phyloP scores from a whole-genome alignment of 2,329 filamentous ascomycete species.

The Penicillium janthinellum region DNA sequence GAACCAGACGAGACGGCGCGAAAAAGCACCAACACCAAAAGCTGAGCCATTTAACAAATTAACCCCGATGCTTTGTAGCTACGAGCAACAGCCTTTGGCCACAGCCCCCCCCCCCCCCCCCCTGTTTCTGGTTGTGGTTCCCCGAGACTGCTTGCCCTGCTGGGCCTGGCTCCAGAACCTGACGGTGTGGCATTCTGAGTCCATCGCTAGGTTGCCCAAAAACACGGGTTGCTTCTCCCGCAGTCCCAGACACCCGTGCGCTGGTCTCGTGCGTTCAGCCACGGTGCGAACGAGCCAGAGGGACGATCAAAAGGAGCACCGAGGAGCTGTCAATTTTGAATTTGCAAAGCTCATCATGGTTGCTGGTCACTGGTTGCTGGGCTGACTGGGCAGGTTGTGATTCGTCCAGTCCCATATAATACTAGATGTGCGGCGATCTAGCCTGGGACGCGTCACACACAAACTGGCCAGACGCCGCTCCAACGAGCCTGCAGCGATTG shows the following conservation, averaged over 20 bases:
- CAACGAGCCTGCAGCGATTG: not conserved
- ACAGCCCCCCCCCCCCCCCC: not conserved
- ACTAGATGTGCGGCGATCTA: not conserved
- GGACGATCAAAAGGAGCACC: not conserved
- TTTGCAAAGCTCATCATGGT: not conserved
- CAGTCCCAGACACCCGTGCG: slow-evolving; percentile 20
- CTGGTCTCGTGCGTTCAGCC: slow-evolving; percentile 25
- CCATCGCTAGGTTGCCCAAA: not conserved
- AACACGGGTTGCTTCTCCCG: slow-evolving; percentile 17
- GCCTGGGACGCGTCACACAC: not conserved
- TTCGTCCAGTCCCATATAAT: not conserved
- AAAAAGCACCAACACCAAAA: slow-evolving; percentile 4
- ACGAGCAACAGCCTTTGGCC: too few species aligned
- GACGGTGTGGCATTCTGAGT: not conserved
- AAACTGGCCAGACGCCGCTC: not conserved
- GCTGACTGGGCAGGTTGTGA: slow-evolving; percentile 1
- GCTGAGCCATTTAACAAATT: not conserved
- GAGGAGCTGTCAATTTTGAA: not conserved
- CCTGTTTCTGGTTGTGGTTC: not conserved
- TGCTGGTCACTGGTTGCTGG: not conserved
- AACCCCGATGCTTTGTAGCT: not conserved
- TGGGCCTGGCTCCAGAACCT: too few species aligned
- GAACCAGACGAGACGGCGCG: slow-evolving; percentile 39
- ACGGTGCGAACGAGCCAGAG: slow-evolving; percentile 6
- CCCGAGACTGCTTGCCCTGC: not conserved